Evolutionary conservation across 768 basidiomycete genomes (phyloP).

Genomic region (Solioccasus polychromus): DNA sequence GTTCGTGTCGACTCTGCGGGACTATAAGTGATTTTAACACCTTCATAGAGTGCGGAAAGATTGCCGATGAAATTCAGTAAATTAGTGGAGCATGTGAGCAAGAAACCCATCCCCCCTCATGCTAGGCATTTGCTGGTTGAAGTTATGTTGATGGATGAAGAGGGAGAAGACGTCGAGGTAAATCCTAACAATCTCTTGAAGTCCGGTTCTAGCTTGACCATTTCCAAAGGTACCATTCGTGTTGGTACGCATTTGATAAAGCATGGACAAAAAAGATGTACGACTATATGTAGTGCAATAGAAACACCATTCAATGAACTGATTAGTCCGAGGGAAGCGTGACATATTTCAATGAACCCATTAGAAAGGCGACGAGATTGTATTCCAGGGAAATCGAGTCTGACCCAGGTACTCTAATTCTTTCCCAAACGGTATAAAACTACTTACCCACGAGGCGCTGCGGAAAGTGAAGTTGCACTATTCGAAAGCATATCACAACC

Average conservation of each 20-base stretch:
- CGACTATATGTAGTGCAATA: conserved; percentile 10
- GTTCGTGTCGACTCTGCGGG: conserved; percentile 35
- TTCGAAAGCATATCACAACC: conserved; percentile 23
- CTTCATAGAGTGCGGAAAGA: conserved; percentile 74
- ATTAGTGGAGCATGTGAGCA: conserved; percentile 90
- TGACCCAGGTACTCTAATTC: conserved; percentile 17
- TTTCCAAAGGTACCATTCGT: conserved; percentile 73
- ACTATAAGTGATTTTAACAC: conserved; percentile 4
- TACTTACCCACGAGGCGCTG: conserved; percentile 44
- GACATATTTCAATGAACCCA: too few relatives aligned
- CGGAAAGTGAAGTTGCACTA: conserved; percentile 23
- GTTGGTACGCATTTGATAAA: conserved; percentile 58
- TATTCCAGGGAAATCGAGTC: conserved; percentile 5
- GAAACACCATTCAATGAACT: not conserved
- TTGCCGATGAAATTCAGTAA: conserved; percentile 87
- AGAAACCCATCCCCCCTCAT: conserved; percentile 86
- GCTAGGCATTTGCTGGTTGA: conserved; percentile 86
- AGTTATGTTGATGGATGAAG: conserved; percentile 90
- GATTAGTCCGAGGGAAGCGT: too few relatives aligned
- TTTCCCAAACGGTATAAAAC: conserved; percentile 27
- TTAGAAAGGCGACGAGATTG: too few relatives aligned
- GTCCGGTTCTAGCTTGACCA: conserved; percentile 1
- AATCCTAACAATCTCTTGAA: conserved; percentile 5
- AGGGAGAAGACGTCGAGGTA: conserved; percentile 94
- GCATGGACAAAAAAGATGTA: not conserved